These are phyloP conservation scores for Cicer judaicum DNA, from an alignment of 306 rosid genomes.

Conservation along the genomic window DNA sequence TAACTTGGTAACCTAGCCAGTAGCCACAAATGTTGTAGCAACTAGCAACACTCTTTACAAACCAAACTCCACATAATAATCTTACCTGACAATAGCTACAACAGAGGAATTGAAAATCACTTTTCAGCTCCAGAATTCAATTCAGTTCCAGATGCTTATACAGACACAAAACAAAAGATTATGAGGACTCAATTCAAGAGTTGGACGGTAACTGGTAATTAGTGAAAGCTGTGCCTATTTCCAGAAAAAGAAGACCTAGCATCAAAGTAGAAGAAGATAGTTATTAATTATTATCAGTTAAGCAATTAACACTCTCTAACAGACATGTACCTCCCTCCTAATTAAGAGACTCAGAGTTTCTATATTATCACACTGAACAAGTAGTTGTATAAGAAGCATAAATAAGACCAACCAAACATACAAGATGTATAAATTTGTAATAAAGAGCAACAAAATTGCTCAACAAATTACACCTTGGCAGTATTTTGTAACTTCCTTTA, in stretches of 20 bases:
- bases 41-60: slow-evolving; percentile 4
- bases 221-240: slow-evolving; percentile 3
- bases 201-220: neutral
- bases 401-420: slow-evolving; percentile 32
- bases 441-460: slow-evolving; percentile 33
- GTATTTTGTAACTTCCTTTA: neutral
- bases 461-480: slow-evolving; percentile 23
- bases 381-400: slow-evolving; percentile 26
- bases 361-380: neutral
- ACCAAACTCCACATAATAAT: slow-evolving; percentile 4
- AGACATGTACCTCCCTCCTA: slow-evolving; percentile 17
- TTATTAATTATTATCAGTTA: slow-evolving; percentile 9
- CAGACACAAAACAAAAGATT: neutral
- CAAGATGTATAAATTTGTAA: slow-evolving; percentile 31
- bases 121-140: slow-evolving; percentile 23
- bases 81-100: slow-evolving; percentile 23
- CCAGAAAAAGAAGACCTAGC: slow-evolving; percentile 12
- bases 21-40: slow-evolving; percentile 2
- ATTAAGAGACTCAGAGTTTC: slow-evolving; percentile 16
- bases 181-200: neutral
- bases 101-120: slow-evolving; percentile 10
- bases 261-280: slow-evolving; percentile 1
- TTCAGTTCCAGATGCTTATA: slow-evolving; percentile 20
- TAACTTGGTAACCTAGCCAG: slow-evolving; percentile 10
- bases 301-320: neutral